phyloP scores from a whole-genome alignment of 257 asterid species.

The Plantago elongata region DNA sequence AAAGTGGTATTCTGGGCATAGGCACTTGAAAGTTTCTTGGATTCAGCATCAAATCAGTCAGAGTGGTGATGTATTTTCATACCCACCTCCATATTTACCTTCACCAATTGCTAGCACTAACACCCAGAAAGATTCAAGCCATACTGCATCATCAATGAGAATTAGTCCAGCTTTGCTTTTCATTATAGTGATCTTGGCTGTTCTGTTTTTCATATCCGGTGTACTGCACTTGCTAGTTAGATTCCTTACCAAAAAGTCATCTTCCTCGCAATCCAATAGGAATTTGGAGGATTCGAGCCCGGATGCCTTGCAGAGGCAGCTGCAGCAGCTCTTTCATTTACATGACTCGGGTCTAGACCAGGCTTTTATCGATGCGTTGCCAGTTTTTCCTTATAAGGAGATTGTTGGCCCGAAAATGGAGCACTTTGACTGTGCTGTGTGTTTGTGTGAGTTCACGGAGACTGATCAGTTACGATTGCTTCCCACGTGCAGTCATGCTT shows the following conservation, averaged over 20 bases:
- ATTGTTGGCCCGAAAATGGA: slow-evolving; percentile 16
- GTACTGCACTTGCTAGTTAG: slow-evolving; percentile 22
- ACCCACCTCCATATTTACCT: slow-evolving; percentile 42
- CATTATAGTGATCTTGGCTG: slow-evolving; percentile 14
- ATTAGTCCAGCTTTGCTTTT: slow-evolving; percentile 16
- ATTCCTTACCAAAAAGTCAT: slow-evolving; percentile 13
- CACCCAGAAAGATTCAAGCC: slow-evolving; percentile 31
- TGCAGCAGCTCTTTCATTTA: slow-evolving; percentile 20
- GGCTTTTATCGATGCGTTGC: slow-evolving; percentile 15
- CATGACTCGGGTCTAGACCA: slow-evolving; percentile 21
- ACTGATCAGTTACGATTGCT: slow-evolving; percentile 14
- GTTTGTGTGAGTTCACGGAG: slow-evolving; percentile 22
- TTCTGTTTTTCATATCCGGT: slow-evolving; percentile 18
- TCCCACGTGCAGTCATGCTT: slow-evolving; percentile 21
- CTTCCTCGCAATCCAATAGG: slow-evolving; percentile 1
- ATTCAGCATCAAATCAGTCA: slow-evolving; percentile 36
- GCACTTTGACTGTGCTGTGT: slow-evolving; percentile 23
- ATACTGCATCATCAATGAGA: not conserved
- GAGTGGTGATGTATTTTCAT: slow-evolving; percentile 45
- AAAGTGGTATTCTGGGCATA: slow-evolving; percentile 31
- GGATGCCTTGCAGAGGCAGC: slow-evolving; percentile 19
- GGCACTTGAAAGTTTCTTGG: slow-evolving; percentile 58
- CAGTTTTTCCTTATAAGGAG: slow-evolving; percentile 13
- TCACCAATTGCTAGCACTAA: slow-evolving; percentile 26
- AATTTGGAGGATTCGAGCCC: slow-evolving; percentile 5